Evolutionary conservation across 164 flowering plant species (phyloP).

Genomic region (Chimonanthus praecox): DNA sequence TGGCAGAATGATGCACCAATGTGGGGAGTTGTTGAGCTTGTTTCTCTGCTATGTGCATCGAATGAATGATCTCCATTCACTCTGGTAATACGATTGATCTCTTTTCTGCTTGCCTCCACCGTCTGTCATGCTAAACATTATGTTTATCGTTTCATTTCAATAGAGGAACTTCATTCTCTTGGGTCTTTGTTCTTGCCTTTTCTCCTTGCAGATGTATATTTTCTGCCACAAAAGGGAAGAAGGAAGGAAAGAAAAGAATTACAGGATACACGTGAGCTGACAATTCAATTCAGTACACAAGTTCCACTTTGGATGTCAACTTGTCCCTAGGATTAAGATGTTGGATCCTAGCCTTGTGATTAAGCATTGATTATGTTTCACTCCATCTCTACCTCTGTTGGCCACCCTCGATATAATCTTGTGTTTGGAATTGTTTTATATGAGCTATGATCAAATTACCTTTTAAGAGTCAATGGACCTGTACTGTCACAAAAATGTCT

Average conservation of each 20-base stretch:
- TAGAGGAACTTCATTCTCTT: not conserved
- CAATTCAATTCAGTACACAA: too few relatives aligned
- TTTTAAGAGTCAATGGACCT: too few relatives aligned
- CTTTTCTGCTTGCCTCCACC: not conserved
- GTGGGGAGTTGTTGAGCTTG: slow-evolving; percentile 72
- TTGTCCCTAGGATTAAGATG: not conserved
- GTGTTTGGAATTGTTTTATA: too few relatives aligned
- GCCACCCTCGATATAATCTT: too few relatives aligned
- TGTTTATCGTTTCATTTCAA: not conserved
- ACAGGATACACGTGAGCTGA: not conserved
- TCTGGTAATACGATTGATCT: not conserved
- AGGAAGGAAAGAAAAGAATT: too few relatives aligned
- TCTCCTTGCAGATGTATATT: not conserved
- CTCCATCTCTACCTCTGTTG: too few relatives aligned
- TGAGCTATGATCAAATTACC: too few relatives aligned
- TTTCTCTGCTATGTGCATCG: slow-evolving; percentile 29
- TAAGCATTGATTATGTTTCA: too few relatives aligned
- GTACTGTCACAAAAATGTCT: too few relatives aligned
- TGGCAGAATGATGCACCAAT: slow-evolving; percentile 86
- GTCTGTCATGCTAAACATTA: not conserved
- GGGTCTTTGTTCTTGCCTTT: not conserved
- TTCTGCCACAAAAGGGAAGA: not conserved
- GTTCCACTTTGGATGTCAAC: not conserved
- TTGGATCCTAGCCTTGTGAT: not conserved
- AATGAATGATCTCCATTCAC: slow-evolving; percentile 4